A percentile compares a stretch with the other conserved stretches of the same genome.
Conservation (phyloP, 345 rosid genomes). For the Balakata baccata region DNA sequence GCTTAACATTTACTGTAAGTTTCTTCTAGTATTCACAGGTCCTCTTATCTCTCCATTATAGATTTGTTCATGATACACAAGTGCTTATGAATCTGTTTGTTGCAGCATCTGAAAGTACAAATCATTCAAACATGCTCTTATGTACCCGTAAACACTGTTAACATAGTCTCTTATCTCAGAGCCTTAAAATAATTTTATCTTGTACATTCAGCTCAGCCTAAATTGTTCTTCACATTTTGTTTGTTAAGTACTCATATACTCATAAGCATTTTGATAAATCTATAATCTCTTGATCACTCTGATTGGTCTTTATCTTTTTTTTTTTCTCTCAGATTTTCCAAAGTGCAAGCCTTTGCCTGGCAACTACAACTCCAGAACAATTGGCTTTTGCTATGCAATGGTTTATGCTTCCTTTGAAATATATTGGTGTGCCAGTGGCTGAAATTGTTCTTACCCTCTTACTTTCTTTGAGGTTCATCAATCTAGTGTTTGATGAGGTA, state of each 20-base stretch:
- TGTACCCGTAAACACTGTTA: background rate
- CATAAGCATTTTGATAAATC: background rate
- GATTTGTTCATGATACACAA: background rate
- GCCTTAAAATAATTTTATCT: too few species aligned
- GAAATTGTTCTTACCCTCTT: constrained; percentile 82
- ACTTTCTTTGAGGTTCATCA: constrained; percentile 85
- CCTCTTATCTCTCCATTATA: background rate
- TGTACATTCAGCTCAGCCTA: too few species aligned
- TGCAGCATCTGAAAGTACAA: background rate
- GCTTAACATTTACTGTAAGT: constrained; percentile 84
- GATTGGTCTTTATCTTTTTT: constrained; percentile 19
- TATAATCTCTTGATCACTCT: constrained; percentile 22
- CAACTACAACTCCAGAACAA: constrained; percentile 93
- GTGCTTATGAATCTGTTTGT: background rate
- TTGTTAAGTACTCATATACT: background rate
- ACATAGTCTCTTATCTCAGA: too few species aligned
- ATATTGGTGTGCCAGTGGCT: constrained; percentile 77
- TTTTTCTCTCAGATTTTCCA: constrained; percentile 62
- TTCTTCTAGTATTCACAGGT: background rate
- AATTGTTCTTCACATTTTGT: background rate
- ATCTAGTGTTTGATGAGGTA: constrained; percentile 90
- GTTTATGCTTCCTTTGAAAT: constrained; percentile 74
- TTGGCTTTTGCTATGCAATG: constrained; percentile 81
- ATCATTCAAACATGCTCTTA: background rate
- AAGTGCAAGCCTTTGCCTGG: constrained; percentile 87